Conservation (phyloP, 2,329 filamentous ascomycete genomes). For the Aurifilum marmelostoma region DNA sequence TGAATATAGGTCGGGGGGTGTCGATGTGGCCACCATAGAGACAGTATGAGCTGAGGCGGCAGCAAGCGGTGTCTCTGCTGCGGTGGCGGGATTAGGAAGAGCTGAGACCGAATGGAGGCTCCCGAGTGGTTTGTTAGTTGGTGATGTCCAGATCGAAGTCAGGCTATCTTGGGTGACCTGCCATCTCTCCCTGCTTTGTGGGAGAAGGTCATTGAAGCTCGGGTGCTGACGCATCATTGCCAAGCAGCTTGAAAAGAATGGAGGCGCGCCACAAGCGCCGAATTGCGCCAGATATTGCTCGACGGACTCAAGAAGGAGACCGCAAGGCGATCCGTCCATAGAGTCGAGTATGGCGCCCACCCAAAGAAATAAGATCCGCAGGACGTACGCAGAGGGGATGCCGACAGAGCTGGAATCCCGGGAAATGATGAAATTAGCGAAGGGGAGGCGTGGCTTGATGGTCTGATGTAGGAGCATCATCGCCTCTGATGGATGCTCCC, state of each 20-base stretch:
- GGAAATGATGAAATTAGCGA: constrained; percentile 33
- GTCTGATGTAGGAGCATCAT: constrained; percentile 31
- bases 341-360: constrained; percentile 32
- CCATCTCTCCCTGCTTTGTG: constrained; percentile 27
- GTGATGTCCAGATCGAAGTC: constrained; percentile 20
- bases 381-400: constrained; percentile 35
- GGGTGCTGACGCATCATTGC: constrained; percentile 30
- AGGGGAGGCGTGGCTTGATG: constrained; percentile 31
- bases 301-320: constrained; percentile 32
- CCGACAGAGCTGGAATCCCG: constrained; percentile 28
- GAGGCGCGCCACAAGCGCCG: constrained; percentile 33
- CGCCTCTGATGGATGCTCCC: constrained; percentile 19
- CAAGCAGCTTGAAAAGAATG: constrained; percentile 34
- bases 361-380: constrained; percentile 35
- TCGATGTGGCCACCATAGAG: constrained; percentile 11
- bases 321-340: constrained; percentile 24
- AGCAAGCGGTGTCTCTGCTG: constrained; percentile 14
- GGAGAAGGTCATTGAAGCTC: constrained; percentile 27
- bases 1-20: constrained; percentile 18
- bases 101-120: constrained; percentile 11
- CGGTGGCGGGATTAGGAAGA: constrained; percentile 1
- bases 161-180: constrained; percentile 20
- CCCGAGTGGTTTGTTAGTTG: constrained; percentile 16
- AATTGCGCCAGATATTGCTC: constrained; percentile 34
- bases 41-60: constrained; percentile 12